Percentiles rank a stretch among this genome's conserved stretches.
These are phyloP conservation scores for Aspergillus sclerotiicarbonarius DNA, from an alignment of 495 filamentous ascomycete genomes.

Conservation along the genomic window DNA sequence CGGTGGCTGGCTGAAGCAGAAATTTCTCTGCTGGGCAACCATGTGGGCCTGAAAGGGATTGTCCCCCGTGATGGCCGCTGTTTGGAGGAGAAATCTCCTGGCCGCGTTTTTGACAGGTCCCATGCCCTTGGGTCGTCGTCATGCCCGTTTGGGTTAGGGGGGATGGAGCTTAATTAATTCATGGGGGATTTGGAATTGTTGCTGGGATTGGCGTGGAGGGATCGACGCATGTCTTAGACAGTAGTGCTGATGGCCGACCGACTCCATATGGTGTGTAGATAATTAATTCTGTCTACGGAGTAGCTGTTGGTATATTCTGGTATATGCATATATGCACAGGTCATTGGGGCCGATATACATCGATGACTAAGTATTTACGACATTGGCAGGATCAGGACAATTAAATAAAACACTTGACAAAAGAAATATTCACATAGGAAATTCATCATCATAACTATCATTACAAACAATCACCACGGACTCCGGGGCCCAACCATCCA, in stretches of 20 bases:
- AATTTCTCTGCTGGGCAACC: not conserved
- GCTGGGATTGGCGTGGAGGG: no score
- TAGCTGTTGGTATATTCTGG: no score
- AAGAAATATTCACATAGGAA: not conserved
- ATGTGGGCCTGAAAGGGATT: not conserved
- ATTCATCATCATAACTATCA: not conserved
- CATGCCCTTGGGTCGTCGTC: not conserved
- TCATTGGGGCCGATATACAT: no score
- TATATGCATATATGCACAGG: no score
- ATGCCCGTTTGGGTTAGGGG: no score
- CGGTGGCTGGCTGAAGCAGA: not conserved
- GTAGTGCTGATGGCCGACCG: no score
- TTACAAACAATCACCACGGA: constrained; percentile 36
- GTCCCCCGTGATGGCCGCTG: not conserved
- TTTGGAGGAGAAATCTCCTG: not conserved
- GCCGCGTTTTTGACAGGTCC: not conserved
- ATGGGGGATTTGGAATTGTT: not conserved
- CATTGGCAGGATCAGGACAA: not conserved
- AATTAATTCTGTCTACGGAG: no score
- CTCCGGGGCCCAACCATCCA: constrained; percentile 81
- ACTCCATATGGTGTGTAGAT: no score
- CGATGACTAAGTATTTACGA: no score
- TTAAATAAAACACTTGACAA: not conserved
- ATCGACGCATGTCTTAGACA: no score
- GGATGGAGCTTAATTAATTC: no score